Evolutionary conservation across 83 land plant genomes (phyloP).

Genomic region (Picea abies): DNA sequence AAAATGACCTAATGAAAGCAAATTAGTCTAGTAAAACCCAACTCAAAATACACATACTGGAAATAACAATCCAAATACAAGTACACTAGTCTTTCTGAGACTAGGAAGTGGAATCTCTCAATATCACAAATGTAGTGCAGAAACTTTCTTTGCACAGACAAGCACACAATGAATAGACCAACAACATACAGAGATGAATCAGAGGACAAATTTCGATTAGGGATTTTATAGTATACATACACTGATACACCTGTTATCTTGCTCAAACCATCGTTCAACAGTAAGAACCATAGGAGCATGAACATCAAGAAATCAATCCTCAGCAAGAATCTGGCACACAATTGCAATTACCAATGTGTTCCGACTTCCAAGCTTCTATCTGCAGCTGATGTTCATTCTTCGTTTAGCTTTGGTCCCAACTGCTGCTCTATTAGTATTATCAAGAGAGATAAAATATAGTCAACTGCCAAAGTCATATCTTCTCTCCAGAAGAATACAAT

Average conservation of each 20-base stretch:
- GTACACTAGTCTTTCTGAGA: too few species aligned
- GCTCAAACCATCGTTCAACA: not conserved
- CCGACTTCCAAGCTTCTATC: not conserved
- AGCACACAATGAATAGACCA: too few species aligned
- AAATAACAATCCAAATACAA: too few species aligned
- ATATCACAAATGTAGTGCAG: too few species aligned
- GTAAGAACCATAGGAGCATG: not conserved
- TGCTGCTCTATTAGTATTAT: not conserved
- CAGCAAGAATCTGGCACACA: too few species aligned
- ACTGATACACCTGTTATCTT: not conserved
- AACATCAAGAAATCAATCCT: not conserved
- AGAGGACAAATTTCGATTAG: not conserved
- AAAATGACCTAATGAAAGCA: too few species aligned
- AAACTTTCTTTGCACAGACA: too few species aligned
- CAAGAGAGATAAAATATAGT: not conserved
- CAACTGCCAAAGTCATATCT: not conserved
- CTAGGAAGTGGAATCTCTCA: too few species aligned
- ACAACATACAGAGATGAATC: too few species aligned
- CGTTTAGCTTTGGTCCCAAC: not conserved
- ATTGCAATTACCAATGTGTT: not conserved
- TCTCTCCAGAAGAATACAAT: not conserved
- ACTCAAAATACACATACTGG: too few species aligned
- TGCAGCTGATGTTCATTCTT: not conserved
- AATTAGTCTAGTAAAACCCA: too few species aligned
- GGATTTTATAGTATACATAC: slow-evolving; percentile 8